phyloP scores from a whole-genome alignment of 805 yeast genomes.

The Osmozyma mogii region DNA sequence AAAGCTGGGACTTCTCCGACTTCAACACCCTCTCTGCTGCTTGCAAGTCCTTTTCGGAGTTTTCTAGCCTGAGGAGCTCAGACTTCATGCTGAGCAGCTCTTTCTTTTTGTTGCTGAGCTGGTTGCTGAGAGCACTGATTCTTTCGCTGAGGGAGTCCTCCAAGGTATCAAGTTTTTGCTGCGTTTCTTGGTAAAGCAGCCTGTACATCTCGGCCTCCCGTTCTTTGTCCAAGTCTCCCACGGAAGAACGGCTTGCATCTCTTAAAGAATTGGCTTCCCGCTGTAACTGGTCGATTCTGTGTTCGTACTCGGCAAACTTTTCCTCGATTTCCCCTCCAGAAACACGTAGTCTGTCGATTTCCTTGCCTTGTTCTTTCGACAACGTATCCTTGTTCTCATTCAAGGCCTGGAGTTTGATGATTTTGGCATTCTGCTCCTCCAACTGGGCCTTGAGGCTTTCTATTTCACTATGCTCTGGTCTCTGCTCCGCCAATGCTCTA shows the following conservation, averaged over 20 bases:
- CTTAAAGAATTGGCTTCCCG: conserved; percentile 24
- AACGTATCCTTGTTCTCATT: no score
- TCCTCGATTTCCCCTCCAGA: conserved; percentile 15
- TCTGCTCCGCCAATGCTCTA: no score
- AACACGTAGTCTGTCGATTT: conserved; percentile 13
- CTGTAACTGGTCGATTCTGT: conserved; percentile 22
- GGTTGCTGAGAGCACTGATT: conserved; percentile 7
- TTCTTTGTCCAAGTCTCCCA: conserved; percentile 6
- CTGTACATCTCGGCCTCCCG: conserved; percentile 6
- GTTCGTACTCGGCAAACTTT: conserved; percentile 24
- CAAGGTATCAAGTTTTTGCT: no score
- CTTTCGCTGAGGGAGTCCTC: no score
- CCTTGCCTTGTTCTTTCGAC: no score
- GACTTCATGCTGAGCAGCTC: conserved; percentile 7
- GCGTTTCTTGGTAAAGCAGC: conserved; percentile 1
- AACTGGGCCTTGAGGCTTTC: no score
- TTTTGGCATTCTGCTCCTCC: no score
- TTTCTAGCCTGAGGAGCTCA: conserved; percentile 12
- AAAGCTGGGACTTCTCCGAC: conserved; percentile 38
- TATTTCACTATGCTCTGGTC: no score
- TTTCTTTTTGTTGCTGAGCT: conserved; percentile 7
- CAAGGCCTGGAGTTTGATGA: no score
- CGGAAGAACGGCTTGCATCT: conserved; percentile 8
- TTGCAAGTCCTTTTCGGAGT: conserved; percentile 30
- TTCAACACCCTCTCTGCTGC: no score